Evolutionary conservation across 2,329 filamentous ascomycete genomes (phyloP).

Genomic region (Aspergillus unguis): DNA sequence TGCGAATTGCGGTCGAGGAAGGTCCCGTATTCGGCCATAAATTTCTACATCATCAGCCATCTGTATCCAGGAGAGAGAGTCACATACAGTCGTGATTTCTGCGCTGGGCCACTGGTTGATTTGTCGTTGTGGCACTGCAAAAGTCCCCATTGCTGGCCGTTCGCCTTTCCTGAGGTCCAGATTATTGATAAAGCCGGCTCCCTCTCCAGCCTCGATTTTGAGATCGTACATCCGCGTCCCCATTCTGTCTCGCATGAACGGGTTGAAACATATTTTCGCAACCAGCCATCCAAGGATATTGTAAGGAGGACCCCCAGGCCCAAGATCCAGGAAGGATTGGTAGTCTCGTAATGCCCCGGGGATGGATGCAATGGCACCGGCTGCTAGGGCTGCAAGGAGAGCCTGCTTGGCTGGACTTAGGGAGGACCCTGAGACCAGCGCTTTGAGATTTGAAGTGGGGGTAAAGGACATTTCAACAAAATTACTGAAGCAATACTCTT

Average conservation of each 20-base stretch:
- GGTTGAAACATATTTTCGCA: slow-evolving; percentile 23
- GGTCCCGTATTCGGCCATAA: slow-evolving; percentile 20
- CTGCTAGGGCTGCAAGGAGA: neutral
- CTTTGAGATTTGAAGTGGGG: too few species aligned
- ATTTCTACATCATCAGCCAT: slow-evolving; percentile 20
- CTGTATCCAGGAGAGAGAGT: too few species aligned
- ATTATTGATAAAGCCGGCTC: slow-evolving; percentile 9
- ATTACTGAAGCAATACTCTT: too few species aligned
- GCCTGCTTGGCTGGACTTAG: neutral
- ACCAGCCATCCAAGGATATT: slow-evolving; percentile 37
- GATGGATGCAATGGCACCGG: neutral
- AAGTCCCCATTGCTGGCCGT: slow-evolving; percentile 25
- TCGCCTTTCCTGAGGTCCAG: slow-evolving; percentile 7
- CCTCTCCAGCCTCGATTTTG: slow-evolving; percentile 22
- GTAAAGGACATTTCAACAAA: too few species aligned
- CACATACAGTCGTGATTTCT: slow-evolving; percentile 7
- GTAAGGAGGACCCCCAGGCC: slow-evolving; percentile 35
- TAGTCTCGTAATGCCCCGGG: slow-evolving; percentile 34
- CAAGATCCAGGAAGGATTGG: slow-evolving; percentile 34
- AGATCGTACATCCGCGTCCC: slow-evolving; percentile 26
- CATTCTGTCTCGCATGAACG: slow-evolving; percentile 27
- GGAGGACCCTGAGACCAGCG: neutral
- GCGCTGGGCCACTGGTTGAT: slow-evolving; percentile 23
- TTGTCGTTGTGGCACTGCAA: slow-evolving; percentile 32
- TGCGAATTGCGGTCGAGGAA: slow-evolving; percentile 27